Evolutionary conservation across 1,284 basidiomycete genomes (phyloP), one percentile per base, ranked within the genome.

Genomic region (Calocybe gambosa): DNA sequence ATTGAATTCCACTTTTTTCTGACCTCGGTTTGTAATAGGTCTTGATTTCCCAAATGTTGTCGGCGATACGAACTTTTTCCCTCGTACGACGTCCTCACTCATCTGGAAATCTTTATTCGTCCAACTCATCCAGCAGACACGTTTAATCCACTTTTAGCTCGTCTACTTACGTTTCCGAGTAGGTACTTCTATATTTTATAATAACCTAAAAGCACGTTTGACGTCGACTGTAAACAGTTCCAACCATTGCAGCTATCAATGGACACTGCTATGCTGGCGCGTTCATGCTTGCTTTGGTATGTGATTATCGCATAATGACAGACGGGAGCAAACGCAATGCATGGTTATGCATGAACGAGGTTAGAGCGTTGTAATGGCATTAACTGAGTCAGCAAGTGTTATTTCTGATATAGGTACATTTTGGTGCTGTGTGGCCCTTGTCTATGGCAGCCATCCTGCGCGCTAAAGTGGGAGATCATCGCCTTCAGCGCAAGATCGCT

Each of bases 321-420:
- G 85, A 89, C 53, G 85, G 82, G 15, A 84, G 75, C 55, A 82
- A 78, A 59, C 81, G 82, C 39, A 79, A 82, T 52, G 86, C 87
- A 8, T 93, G 89, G 82, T 68, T 92, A 49, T 90, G 81, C 62
- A 95, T 96, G 92, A 96, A 96, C 62, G 93, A 97, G 69, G 87
- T 89, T 52, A 52, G 63, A 31, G 13, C 13, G 35, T 13, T 18
- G 7, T 37, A 37, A 3, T 12, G 25, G 5, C 35, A 19, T 6
- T n/a, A n/a, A n/a, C 6, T 18, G 20, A 37, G 15, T 18, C 8
- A 6, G 8, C 4, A n/a, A 18, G 5, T n/a, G 16, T 18, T 33
- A 36, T 9, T 21, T 16, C 29, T 45, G 37, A 18, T 26, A 26
- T 43, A 91, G 89, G 71, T 93, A 42, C 82, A 85, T 60, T 90